These are phyloP conservation scores for Linanthus parryae DNA, from an alignment of 148 eudicot species.

Conservation along the genomic window DNA sequence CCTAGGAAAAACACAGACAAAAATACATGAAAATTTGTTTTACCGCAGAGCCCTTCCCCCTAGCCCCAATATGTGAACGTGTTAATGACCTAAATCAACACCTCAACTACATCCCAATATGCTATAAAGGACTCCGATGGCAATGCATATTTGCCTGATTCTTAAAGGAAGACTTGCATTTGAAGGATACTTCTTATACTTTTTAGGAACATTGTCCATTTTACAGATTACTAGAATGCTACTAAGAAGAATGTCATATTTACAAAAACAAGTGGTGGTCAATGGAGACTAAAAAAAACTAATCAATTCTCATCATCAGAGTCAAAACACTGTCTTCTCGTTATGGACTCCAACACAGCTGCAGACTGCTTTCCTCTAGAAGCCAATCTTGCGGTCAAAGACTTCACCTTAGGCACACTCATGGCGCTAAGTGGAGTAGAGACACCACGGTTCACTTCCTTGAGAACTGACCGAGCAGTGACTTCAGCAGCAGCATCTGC, in stretches of 20 bases:
- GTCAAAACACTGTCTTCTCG: slow-evolving; percentile 67
- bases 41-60: too few relatives aligned
- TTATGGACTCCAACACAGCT: slow-evolving; percentile 58
- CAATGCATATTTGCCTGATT: too few relatives aligned
- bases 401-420: slow-evolving; percentile 62
- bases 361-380: slow-evolving; percentile 29
- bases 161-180: too few relatives aligned
- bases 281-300: neutral
- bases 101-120: too few relatives aligned
- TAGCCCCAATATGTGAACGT: too few relatives aligned
- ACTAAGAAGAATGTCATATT: neutral
- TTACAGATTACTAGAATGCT: neutral
- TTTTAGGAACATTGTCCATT: too few relatives aligned
- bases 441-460: slow-evolving; percentile 56
- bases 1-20: too few relatives aligned
- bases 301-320: slow-evolving; percentile 74
- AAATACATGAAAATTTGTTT: too few relatives aligned
- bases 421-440: slow-evolving; percentile 64
- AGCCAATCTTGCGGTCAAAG: slow-evolving; percentile 19
- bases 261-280: neutral
- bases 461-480: slow-evolving; percentile 62
- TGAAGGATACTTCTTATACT: too few relatives aligned
- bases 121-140: too few relatives aligned
- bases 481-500: slow-evolving; percentile 64
- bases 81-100: too few relatives aligned